Evolutionary conservation across 352 stramenopile species (phyloP), one percentile per base, ranked within the genome.

Genomic region (Phytophthora hybrid): DNA sequence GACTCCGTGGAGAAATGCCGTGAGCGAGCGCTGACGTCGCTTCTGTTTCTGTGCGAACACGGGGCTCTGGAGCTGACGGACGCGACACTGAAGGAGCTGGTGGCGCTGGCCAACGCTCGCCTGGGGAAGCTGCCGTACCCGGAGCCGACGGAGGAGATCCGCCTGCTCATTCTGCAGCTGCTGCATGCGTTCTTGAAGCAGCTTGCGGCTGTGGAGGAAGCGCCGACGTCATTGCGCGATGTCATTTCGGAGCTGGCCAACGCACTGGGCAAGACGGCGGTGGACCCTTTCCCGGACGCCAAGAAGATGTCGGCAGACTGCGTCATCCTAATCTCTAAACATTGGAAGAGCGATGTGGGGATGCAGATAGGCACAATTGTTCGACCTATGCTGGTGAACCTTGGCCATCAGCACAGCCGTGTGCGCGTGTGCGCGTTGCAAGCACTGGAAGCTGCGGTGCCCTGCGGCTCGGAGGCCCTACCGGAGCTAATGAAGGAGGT

Each of bases 141-240:
- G 2, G 90, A 97, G 70, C 81, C 88, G 3, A 92, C 90, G 9
- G 90, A 97, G 60, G 90, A 97, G 75, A 91, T 95, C 58, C 88
- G 90, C 2, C 49, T 97, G 59, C 69, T 89, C 26, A 59, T 97
- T 51, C 61, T 95, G 31, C 86, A 95, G 56, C 16, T 95, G 2
- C 13, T 91, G 5, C 61, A 84, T 18, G 59, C 53, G 3, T 91
- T 91, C 18, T 31, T 97, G 46, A 84, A 80, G 73, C 80, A 93
- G n/a, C 69, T 91, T 9, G 68, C 66, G 55, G 41, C 52, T 8
- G 59, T 68, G 13, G 55, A 73, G 14, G 67, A 62, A 2, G 54
- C 56, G 2, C 26, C 64, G 44, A 63, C 78, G 16, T 75, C 83
- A 54, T 56, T 94, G 39, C 69, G 73, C 5, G 82, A 89, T 19